These are phyloP conservation scores for Aspergillus awamori DNA, from an alignment of 2,329 filamentous ascomycete species.

Conservation along the genomic window DNA sequence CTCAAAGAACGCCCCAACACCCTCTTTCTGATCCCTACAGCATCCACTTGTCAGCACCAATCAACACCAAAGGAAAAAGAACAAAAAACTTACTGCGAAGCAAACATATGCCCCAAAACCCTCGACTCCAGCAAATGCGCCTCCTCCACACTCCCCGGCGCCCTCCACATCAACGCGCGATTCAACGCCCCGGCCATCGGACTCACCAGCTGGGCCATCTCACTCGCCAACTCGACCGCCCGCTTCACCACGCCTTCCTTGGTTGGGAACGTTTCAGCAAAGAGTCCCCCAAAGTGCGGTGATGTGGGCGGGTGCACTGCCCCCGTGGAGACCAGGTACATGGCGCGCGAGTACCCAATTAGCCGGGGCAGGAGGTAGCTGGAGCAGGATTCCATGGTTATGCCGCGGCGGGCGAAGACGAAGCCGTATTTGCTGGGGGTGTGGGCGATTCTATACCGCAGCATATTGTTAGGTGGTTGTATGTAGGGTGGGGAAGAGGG, in stretches of 20 bases:
- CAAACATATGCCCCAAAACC: slow-evolving; percentile 46
- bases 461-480: no score
- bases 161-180: slow-evolving; percentile 69
- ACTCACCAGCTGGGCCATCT: no score
- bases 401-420: slow-evolving; percentile 70
- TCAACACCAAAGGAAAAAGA: no score
- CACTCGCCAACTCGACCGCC: no score
- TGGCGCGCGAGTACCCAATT: slow-evolving; percentile 31
- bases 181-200: no score
- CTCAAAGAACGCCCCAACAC: slow-evolving; percentile 69
- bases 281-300: no score
- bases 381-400: slow-evolving; percentile 72
- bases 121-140: slow-evolving; percentile 68
- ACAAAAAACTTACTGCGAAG: slow-evolving; percentile 23
- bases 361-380: slow-evolving; percentile 68
- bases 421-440: slow-evolving; percentile 69
- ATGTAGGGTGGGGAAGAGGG: no score
- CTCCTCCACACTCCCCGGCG: slow-evolving; percentile 62
- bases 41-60: not conserved
- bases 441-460: slow-evolving; percentile 52
- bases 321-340: slow-evolving; percentile 62
- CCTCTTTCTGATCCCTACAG: slow-evolving; percentile 63
- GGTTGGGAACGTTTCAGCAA: no score
- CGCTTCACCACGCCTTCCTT: no score
- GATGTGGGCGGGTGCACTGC: slow-evolving; percentile 32